A percentile compares a stretch with the other conserved stretches of the same genome.
These are phyloP conservation scores for Nitzschia inconspicua DNA, from an alignment of 108 stramenopile genomes.

Conservation along the genomic window DNA sequence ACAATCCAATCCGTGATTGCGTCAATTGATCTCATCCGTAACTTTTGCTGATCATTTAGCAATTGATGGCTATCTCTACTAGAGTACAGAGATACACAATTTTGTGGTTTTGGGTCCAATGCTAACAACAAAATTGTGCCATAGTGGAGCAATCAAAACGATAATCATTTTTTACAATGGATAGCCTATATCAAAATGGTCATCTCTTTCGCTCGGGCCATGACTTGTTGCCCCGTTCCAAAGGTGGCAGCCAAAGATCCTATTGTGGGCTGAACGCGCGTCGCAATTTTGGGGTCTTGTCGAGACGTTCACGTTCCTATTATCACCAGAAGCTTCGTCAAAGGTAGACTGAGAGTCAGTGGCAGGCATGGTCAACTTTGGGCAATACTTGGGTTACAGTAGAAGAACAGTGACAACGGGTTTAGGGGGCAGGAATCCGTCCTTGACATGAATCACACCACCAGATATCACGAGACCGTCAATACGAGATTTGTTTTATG, in stretches of 20 bases:
- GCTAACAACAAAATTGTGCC: neutral
- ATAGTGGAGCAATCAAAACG: neutral
- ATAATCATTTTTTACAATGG: slow-evolving; percentile 3
- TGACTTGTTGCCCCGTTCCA: neutral
- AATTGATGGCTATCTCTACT: no score
- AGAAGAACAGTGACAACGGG: slow-evolving; percentile 5
- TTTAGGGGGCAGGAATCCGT: slow-evolving; percentile 16
- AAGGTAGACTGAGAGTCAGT: slow-evolving; percentile 23
- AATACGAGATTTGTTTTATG: neutral
- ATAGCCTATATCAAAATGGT: neutral
- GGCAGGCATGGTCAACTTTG: slow-evolving; percentile 21
- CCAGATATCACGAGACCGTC: slow-evolving; percentile 9
- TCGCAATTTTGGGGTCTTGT: slow-evolving; percentile 13
- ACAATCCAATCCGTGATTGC: no score
- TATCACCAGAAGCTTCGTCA: slow-evolving; percentile 32
- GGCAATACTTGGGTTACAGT: slow-evolving; percentile 17
- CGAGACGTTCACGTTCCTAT: slow-evolving; percentile 17
- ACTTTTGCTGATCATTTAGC: no score
- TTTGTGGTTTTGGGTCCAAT: neutral
- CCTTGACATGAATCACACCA: neutral
- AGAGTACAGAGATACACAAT: slow-evolving; percentile 20
- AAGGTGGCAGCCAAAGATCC: slow-evolving; percentile 3
- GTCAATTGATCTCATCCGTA: no score
- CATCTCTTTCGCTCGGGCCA: neutral
- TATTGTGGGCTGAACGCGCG: neutral